Evolutionary conservation across 768 basidiomycete species (phyloP).

Genomic region (Trametes meyenii): DNA sequence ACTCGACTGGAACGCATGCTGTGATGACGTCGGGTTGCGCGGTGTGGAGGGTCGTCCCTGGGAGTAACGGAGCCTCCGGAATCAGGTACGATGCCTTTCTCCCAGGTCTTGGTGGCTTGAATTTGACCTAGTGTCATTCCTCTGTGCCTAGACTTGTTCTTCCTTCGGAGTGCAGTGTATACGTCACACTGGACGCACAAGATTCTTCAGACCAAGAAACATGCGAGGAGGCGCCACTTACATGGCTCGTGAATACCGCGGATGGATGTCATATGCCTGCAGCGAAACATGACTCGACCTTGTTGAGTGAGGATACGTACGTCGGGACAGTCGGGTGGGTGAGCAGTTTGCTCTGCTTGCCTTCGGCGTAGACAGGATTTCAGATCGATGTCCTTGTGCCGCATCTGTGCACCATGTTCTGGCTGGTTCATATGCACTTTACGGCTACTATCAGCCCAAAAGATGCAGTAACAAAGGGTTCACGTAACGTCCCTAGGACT

Average conservation of each 20-base stretch:
- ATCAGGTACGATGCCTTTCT: neutral
- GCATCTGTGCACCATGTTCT: too few species aligned
- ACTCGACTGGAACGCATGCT: neutral
- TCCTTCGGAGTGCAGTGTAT: neutral
- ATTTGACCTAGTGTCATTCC: neutral
- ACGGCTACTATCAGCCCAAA: too few species aligned
- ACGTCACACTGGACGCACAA: neutral
- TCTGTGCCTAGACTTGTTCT: neutral
- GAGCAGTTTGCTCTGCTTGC: slow-evolving; percentile 1
- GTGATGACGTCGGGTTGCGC: neutral
- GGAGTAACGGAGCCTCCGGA: neutral
- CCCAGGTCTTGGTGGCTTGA: neutral
- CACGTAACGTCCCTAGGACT: too few species aligned
- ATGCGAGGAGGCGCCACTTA: too few species aligned
- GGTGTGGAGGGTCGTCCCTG: neutral
- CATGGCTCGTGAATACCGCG: neutral
- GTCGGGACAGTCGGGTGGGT: neutral
- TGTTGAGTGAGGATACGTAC: neutral
- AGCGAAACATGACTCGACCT: too few species aligned
- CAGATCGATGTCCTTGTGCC: too few species aligned
- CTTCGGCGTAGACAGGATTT: neutral
- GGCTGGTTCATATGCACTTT: neutral
- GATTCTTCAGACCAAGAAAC: neutral
- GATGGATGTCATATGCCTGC: neutral
- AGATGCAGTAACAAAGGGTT: too few species aligned